These are phyloP conservation scores for Plectosphaerella cucumerina DNA, from an alignment of 2,329 filamentous ascomycete genomes.

Conservation along the genomic window DNA sequence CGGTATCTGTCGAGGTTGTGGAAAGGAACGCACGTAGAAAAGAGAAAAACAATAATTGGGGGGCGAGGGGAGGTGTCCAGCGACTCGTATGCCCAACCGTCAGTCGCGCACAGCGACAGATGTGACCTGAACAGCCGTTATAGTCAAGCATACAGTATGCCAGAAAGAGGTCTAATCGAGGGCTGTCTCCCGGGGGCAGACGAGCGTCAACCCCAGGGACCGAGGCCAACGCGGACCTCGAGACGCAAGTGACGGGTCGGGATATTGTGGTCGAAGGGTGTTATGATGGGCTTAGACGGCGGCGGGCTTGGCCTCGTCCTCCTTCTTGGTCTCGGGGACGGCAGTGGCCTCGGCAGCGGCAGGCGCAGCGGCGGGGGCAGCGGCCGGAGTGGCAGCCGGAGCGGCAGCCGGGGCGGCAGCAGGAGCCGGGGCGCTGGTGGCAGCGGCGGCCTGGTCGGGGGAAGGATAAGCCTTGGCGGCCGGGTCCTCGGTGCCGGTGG, in stretches of 20 bases:
- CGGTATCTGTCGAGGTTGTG: neutral
- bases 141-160: no score
- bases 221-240: no score
- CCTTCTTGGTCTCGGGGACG: neutral
- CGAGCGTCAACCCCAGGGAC: neutral
- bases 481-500: conserved; percentile 7
- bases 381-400: conserved; percentile 3
- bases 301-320: conserved; percentile 1
- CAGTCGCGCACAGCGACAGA: no score
- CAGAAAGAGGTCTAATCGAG: no score
- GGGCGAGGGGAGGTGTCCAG: neutral
- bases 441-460: conserved; percentile 8
- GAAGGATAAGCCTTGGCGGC: conserved; percentile 11
- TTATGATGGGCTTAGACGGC: neutral
- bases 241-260: neutral
- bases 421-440: conserved; percentile 4
- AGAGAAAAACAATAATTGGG: neutral
- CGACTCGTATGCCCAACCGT: no score
- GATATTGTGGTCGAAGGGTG: neutral
- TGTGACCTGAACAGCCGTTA: no score
- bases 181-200: neutral
- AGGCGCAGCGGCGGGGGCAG: conserved; percentile 9
- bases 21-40: neutral
- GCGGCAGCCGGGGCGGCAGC: conserved; percentile 12
- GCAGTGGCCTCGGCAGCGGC: conserved; percentile 8